Evolutionary conservation across 306 rosid species (phyloP).

Genomic region (Abrus precatorius): DNA sequence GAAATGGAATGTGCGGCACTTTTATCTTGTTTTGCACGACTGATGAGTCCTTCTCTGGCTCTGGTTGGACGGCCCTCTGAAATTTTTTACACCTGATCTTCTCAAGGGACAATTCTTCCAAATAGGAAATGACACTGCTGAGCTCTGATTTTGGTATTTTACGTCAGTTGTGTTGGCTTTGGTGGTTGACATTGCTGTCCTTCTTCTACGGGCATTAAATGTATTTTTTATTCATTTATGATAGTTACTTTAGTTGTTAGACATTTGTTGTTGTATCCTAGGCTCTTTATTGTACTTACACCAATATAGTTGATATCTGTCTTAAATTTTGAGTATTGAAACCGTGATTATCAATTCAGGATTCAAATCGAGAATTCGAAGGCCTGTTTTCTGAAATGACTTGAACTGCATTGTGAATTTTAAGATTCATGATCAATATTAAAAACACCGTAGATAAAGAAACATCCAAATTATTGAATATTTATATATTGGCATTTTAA

Average conservation of each 20-base stretch:
- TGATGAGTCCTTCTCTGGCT: not conserved
- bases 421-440: too few relatives aligned
- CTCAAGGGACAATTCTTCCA: not conserved
- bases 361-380: too few relatives aligned
- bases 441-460: too few relatives aligned
- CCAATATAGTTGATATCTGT: not conserved
- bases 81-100: not conserved
- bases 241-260: not conserved
- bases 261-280: not conserved
- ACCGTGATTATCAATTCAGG: not conserved
- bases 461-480: too few relatives aligned
- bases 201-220: not conserved
- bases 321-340: conserved; percentile 16
- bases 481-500: too few relatives aligned
- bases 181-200: not conserved
- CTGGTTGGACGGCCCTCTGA: not conserved
- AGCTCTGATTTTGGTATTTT: not conserved
- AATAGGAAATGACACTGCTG: not conserved
- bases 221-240: not conserved
- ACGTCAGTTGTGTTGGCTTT: not conserved
- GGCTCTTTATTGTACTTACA: not conserved
- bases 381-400: too few relatives aligned
- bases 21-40: not conserved
- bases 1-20: not conserved
- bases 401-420: too few relatives aligned